Percentiles rank a stretch among this genome's conserved stretches.
Evolutionary conservation across 768 basidiomycete genomes (phyloP).

Genomic region (Russula sp.): DNA sequence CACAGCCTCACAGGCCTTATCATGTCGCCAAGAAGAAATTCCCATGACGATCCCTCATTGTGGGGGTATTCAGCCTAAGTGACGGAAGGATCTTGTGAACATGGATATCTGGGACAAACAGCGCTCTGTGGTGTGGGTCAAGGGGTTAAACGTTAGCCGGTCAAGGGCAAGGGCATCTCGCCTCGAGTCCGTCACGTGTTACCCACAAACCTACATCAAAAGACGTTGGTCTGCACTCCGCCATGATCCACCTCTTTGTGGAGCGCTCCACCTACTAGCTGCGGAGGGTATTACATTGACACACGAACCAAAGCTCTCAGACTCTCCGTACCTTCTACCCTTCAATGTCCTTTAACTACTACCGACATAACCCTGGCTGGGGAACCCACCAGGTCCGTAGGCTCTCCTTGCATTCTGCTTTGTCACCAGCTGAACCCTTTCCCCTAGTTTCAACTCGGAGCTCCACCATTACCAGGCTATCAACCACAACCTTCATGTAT

Average conservation of each 20-base stretch:
- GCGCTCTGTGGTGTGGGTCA: constrained; percentile 1
- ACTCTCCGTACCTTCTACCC: constrained; percentile 19
- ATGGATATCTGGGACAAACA: not conserved
- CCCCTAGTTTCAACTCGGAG: constrained; percentile 27
- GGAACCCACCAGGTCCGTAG: constrained; percentile 44
- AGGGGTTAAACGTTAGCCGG: too few relatives aligned
- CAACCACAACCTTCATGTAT: constrained; percentile 46
- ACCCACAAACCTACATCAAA: not conserved
- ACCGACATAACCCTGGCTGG: constrained; percentile 46
- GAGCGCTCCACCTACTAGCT: not conserved
- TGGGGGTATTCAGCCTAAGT: not conserved
- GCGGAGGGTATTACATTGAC: not conserved
- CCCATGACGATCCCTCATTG: not conserved
- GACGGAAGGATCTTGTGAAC: constrained; percentile 11
- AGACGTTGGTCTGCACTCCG: not conserved
- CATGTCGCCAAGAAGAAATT: too few relatives aligned
- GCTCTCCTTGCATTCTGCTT: constrained; percentile 3
- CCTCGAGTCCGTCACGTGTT: not conserved
- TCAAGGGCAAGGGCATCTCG: too few relatives aligned
- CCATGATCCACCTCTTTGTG: not conserved
- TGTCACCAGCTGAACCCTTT: not conserved
- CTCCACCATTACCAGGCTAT: constrained; percentile 32
- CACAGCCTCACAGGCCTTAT: not conserved
- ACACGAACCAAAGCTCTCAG: not conserved
- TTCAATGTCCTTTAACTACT: constrained; percentile 49